Evolutionary conservation across 805 yeast genomes (phyloP).

Genomic region (Monosporozyma aquatica): DNA sequence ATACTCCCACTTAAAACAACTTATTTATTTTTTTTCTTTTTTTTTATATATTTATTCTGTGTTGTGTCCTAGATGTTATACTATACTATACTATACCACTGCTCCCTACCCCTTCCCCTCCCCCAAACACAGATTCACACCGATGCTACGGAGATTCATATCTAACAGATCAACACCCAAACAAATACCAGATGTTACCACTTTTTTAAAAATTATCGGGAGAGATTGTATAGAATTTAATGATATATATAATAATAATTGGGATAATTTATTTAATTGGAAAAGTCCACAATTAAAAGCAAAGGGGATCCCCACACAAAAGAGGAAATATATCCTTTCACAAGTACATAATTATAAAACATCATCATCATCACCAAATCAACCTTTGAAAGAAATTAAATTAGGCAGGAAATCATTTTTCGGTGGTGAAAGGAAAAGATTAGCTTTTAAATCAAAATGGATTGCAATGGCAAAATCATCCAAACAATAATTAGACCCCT

Average conservation of each 20-base stretch:
- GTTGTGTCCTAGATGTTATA: too few relatives aligned
- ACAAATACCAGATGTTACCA: conserved; percentile 54
- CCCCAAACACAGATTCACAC: too few relatives aligned
- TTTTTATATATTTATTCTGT: too few relatives aligned
- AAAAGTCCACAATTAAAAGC: conserved; percentile 52
- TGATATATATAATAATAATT: conserved; percentile 59
- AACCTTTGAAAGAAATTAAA: conserved; percentile 46
- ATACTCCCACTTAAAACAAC: too few relatives aligned
- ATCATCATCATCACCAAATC: too few relatives aligned
- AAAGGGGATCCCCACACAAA: conserved; percentile 64
- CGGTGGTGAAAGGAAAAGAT: conserved; percentile 83
- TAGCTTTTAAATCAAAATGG: conserved; percentile 53
- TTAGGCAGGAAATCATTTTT: conserved; percentile 60
- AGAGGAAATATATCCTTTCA: conserved; percentile 62
- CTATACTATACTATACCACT: too few relatives aligned
- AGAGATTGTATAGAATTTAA: conserved; percentile 58
- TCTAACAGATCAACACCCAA: conserved; percentile 1
- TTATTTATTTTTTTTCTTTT: too few relatives aligned
- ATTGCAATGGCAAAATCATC: conserved; percentile 35
- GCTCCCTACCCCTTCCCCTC: too few relatives aligned
- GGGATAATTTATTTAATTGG: conserved; percentile 58
- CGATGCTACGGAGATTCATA: too few relatives aligned
- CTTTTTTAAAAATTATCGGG: conserved; percentile 74
- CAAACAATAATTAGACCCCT: neutral
- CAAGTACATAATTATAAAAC: conserved; percentile 63